Base-by-base conservation (phyloP, 441 rosid genomes). In the Gossypium gossypioides region DNA sequence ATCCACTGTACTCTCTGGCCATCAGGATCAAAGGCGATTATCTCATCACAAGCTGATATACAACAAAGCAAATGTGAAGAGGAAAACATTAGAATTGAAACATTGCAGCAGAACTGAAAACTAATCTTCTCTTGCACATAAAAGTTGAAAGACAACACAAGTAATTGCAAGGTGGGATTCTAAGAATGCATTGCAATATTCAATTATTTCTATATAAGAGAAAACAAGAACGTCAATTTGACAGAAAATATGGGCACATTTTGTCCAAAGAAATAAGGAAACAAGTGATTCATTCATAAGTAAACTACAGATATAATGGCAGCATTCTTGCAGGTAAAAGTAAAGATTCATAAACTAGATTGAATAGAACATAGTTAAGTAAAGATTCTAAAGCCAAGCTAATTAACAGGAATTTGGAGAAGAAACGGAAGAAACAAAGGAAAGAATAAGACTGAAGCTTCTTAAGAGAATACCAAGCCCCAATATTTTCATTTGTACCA, bases 1-100 rank as follows among this genome's bases (percentile, higher is more conserved):
- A 86, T 75, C 89, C 92, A 44, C 81, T 72, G 66, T 84, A 75
- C 72, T 88, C 95, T 83, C 83, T 91, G 19, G 83, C 88, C 95
- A 91, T 91, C 63, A 8, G 48, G 13, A 40, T 58, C 56, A 12
- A 40, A 54, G 15, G 22, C 29, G 1, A 40, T 42, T 52, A 52
- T 34, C 24, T 63, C 32, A 71, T 71, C 40, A 58, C 42, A 57
- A 57, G 16, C 52, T 44, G 48, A n/a, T 18, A 10, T 71, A 29
- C 48, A 16, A 58, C 27, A 25, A 57, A 15, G 34, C 12, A 8
- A 9, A 54, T 10, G 5, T 13, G 18, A 29, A n/a, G 32, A 13
- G 12, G 21, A 40, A 7, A 25, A 18, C 32, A 46, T 13, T n/a
- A 44, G 71, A 48, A 67, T 24, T 25, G 42, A 67, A 48, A 54